Conservation (phyloP, 257 asterid genomes). For the Plectranthus barbatus region DNA sequence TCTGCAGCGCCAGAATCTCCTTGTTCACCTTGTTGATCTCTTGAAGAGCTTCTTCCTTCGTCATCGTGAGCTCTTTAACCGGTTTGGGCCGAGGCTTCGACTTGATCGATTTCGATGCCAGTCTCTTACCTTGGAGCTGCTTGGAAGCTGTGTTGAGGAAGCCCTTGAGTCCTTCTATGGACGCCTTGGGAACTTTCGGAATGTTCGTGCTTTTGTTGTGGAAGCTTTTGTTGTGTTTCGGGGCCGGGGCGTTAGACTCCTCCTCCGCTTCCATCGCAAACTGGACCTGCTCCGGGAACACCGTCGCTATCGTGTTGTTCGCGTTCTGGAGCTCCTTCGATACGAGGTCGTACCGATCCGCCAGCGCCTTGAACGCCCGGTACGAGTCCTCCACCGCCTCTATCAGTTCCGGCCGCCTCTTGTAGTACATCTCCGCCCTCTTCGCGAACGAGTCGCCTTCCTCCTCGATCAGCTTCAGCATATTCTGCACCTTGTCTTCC, state of each 20-base stretch:
- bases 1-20: slow-evolving; percentile 63
- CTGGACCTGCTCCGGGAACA: slow-evolving; percentile 49
- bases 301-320: slow-evolving; percentile 45
- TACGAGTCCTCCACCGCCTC: slow-evolving; percentile 67
- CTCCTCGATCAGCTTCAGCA: slow-evolving; percentile 73
- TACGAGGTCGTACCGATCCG: slow-evolving; percentile 72
- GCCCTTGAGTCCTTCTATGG: slow-evolving; percentile 29
- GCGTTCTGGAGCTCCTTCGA: slow-evolving; percentile 76
- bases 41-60: slow-evolving; percentile 44
- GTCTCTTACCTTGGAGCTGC: slow-evolving; percentile 29
- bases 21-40: slow-evolving; percentile 77
- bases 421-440: slow-evolving; percentile 87
- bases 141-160: slow-evolving; percentile 26
- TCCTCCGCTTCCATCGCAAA: slow-evolving; percentile 32
- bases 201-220: neutral
- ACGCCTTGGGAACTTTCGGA: slow-evolving; percentile 42
- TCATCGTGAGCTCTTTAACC: slow-evolving; percentile 39
- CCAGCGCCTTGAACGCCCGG: slow-evolving; percentile 65
- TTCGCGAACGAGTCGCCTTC: slow-evolving; percentile 91
- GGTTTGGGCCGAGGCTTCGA: slow-evolving; percentile 1
- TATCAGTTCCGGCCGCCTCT: slow-evolving; percentile 74
- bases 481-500: slow-evolving; percentile 67
- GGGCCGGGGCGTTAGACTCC: slow-evolving; percentile 10
- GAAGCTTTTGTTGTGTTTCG: slow-evolving; percentile 3
- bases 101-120: neutral